phyloP scores from a whole-genome alignment of 2,329 filamentous ascomycete species.

The Exophiala viscosa region DNA sequence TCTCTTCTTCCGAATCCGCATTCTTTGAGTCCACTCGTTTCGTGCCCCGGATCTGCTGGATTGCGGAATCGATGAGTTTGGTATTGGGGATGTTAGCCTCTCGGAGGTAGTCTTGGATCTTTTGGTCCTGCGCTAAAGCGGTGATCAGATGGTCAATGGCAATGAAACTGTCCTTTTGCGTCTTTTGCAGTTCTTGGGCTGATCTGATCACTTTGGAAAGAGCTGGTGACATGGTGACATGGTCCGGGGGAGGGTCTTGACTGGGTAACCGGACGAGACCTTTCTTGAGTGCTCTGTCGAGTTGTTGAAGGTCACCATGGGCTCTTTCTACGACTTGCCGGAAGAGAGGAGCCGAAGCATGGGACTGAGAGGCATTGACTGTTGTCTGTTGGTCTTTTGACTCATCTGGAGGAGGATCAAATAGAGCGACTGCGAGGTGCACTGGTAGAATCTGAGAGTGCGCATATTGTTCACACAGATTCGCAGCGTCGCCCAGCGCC shows the following conservation, averaged over 20 bases:
- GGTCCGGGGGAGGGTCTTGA: constrained; percentile 91
- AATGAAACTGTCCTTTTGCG: constrained; percentile 94
- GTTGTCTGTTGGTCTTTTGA: constrained; percentile 74
- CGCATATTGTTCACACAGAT: constrained; percentile 80
- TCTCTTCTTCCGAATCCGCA: constrained; percentile 83
- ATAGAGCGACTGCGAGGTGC: constrained; percentile 67
- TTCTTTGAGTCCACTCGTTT: constrained; percentile 93
- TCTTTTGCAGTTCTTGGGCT: constrained; percentile 86
- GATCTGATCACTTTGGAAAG: constrained; percentile 79
- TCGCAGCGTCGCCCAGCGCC: constrained; percentile 83
- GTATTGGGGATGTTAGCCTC: constrained; percentile 89
- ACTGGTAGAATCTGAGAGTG: constrained; percentile 88
- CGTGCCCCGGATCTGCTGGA: constrained; percentile 86
- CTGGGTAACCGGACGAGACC: constrained; percentile 82
- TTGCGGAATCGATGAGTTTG: constrained; percentile 85
- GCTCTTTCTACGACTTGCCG: constrained; percentile 91
- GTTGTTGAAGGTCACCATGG: constrained; percentile 83
- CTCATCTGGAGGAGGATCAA: constrained; percentile 48
- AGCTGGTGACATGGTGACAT: constrained; percentile 73
- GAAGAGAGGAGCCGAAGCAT: constrained; percentile 70
- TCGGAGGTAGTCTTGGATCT: constrained; percentile 69
- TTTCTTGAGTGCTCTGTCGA: constrained; percentile 90
- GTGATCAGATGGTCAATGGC: constrained; percentile 93
- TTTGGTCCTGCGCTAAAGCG: constrained; percentile 72
- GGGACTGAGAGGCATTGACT: constrained; percentile 62